Evolutionary conservation across 2,329 filamentous ascomycete species (phyloP), one percentile per base, ranked within the genome.

Genomic region (Monascus ruber): DNA sequence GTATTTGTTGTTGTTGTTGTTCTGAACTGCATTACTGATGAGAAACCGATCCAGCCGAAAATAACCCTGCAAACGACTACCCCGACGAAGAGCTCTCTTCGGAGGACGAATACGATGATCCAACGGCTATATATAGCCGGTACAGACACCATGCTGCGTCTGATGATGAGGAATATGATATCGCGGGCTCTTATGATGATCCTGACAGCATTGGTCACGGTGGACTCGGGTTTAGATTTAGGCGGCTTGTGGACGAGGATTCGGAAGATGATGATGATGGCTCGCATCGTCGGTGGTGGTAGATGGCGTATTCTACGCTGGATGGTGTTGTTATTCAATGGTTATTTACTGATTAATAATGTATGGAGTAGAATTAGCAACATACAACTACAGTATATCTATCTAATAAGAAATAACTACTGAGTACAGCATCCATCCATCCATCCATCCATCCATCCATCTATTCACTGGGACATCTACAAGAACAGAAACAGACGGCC

Each of bases 21-120:
- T 34, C 11, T 17, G 3, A 17, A 17, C 17, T 17, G 3, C 17
- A 17, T 17, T 17, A 17, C 17, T 17, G 17, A 17, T 17, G 17
- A 17, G 17, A 17, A 17, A 17, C 17, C 17, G 2, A 4, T 27
- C 40, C 42, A 70, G 68, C 68, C 27, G 68, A 71, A 46, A 66
- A 70, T 42, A 65, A 69, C 45, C 68, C 67, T 25, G 64, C 64
- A 35, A 71, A 71, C 48, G 68, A 71, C 44, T 71, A 71, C 46
- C 68, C 68, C 0, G 68, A 71, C 40, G 68, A 71, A 42, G 68
- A 71, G 37, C 53, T 69, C 27, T 64, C 62, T 4, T 65, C 63
- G 32, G 63, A 65, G n/a, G 68, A 71, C 35, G 66, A 71, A 35
- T 62, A 59, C 35, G 63, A 64, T 34, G 58, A 64, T 37, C 54